Evolutionary conservation across 139 green algal species (phyloP), one percentile per base, ranked within the genome.

Genomic region (Trebouxia sp.): DNA sequence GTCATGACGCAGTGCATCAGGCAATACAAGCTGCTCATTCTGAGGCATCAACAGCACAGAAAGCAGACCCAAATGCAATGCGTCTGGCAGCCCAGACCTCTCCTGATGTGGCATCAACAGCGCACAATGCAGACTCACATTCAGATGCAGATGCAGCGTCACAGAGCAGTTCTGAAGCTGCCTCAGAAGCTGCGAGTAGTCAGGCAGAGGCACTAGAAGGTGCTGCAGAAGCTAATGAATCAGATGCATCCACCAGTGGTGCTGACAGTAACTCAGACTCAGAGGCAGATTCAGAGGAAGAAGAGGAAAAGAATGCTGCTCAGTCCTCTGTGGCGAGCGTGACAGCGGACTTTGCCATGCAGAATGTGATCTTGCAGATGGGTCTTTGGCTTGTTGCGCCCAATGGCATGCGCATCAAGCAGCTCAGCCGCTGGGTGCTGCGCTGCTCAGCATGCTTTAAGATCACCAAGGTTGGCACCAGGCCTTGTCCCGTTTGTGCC

Each of bases 291-390:
- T 51, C 43, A 45, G 78, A 32, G 75, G 67, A 62, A 80, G 79
- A 35, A 56, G 74, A 12, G 43, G 65, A 51, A 20, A 39, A 24
- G 38, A 28, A 15, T 38, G 26, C 39, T 6, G 39, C 24, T 65
- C 45, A 79, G 47, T 65, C 72, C n/a, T 65, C 45, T 28, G 72
- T 79, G 32, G 72, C 45, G 17, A 65, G 72, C 42, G 77, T 98
- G 22, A 99, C 96, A 17, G 94, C 87, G 4, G 96, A 99, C 82
- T 99, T 96, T 81, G 89, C 95, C 2, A 99, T 99, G 95, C 96
- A 99, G 88, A 99, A 99, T 82, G 96, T 99, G 80, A 84, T 96
- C 62, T 83, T 98, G 83, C 94, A 97, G 89, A 97, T 98, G 93
- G 94, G 94, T 20, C 85, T 98, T 81, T 83, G 89, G 1, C 83